phyloP scores from a whole-genome alignment of 208 protist species.

The Crithidia fasciculata region DNA sequence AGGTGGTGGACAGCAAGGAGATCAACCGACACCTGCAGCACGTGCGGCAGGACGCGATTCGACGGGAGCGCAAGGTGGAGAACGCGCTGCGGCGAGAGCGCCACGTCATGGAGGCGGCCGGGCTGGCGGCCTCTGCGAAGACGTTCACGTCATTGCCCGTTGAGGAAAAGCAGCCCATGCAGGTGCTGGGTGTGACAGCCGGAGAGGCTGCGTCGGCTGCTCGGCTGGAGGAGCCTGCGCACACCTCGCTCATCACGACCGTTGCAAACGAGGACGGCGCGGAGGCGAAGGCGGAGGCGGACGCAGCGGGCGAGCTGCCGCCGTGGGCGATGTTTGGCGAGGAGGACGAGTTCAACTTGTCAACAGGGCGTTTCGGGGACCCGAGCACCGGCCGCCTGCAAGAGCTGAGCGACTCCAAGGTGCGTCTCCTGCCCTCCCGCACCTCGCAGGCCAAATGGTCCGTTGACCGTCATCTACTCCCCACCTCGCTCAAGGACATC shows the following conservation, averaged over 20 bases:
- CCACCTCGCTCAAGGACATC: conserved; percentile 64
- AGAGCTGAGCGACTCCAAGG: conserved; percentile 85
- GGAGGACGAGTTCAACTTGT: conserved; percentile 86
- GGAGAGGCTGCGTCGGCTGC: background rate
- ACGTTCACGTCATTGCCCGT: conserved; percentile 43
- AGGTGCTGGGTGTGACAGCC: conserved; percentile 49
- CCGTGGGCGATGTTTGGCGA: conserved; percentile 82
- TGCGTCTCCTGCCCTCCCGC: conserved; percentile 72
- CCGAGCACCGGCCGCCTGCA: conserved; percentile 69
- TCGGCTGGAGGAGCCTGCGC: background rate
- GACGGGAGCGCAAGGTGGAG: conserved; percentile 56
- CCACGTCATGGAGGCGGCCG: conserved; percentile 66
- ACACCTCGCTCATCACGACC: background rate
- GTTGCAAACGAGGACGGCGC: conserved; percentile 4
- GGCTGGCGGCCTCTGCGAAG: conserved; percentile 73
- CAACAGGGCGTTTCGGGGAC: conserved; percentile 80
- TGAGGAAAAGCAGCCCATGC: conserved; percentile 5
- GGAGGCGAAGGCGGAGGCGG: conserved; percentile 2
- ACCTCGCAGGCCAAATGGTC: conserved; percentile 68
- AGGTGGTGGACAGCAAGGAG: conserved; percentile 90
- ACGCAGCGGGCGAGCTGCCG: conserved; percentile 63
- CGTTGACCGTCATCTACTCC: conserved; percentile 78
- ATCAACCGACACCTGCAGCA: conserved; percentile 86
- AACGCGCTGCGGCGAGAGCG: conserved; percentile 65
- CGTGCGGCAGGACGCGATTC: conserved; percentile 54